Evolutionary conservation across 1,284 basidiomycete genomes (phyloP).

Genomic region (Cystobasidiaceae sp.): DNA sequence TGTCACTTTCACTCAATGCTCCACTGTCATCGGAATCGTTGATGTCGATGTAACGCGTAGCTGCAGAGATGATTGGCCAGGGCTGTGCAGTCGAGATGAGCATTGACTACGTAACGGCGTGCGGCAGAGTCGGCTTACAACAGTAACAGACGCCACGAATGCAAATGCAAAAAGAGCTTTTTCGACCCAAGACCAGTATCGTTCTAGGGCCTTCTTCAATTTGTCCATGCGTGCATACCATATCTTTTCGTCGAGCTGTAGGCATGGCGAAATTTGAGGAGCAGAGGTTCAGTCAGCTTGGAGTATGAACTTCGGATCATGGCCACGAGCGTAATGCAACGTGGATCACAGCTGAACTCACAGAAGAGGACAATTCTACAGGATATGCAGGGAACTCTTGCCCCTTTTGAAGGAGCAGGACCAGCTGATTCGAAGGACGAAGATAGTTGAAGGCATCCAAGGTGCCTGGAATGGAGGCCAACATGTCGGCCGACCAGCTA

Average conservation of each 20-base stretch:
- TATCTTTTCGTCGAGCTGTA: conserved; percentile 20
- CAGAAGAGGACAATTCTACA: conserved; percentile 1
- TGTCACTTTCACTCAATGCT: too few species aligned
- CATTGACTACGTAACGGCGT: not conserved
- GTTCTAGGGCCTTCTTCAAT: conserved; percentile 1
- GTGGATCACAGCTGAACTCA: not conserved
- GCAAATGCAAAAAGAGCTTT: conserved; percentile 28
- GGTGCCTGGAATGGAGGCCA: not conserved
- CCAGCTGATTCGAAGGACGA: conserved; percentile 20
- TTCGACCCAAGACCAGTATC: conserved; percentile 28
- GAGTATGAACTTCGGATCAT: too few species aligned
- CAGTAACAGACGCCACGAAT: conserved; percentile 12
- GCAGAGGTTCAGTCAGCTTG: not conserved
- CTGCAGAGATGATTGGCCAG: conserved; percentile 23
- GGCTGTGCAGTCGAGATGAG: not conserved
- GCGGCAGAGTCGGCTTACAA: conserved; percentile 6
- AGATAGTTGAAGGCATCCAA: conserved; percentile 16
- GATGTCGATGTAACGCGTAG: conserved; percentile 5
- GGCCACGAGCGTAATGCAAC: too few species aligned
- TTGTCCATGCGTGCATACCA: conserved; percentile 25
- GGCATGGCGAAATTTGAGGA: not conserved
- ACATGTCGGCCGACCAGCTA: not conserved
- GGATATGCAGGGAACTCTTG: conserved; percentile 7
- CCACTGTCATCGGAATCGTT: not conserved
- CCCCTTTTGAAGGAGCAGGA: conserved; percentile 27